These are phyloP conservation scores for Isabelozyma heimii DNA, from an alignment of 805 yeast genomes.

Conservation along the genomic window DNA sequence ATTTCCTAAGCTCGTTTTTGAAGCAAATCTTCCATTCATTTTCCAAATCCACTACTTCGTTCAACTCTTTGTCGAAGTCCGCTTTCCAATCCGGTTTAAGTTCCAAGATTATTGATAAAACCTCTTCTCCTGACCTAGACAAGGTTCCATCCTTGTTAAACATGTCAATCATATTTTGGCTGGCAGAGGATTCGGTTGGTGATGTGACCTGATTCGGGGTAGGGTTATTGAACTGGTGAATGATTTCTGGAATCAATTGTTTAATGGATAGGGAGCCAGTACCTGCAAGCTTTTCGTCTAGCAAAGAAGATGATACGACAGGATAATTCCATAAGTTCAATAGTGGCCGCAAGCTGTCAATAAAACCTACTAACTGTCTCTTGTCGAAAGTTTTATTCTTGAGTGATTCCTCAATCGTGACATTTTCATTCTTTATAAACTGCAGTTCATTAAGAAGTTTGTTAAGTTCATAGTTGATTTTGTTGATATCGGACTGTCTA, in stretches of 20 bases:
- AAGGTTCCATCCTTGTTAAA: conserved; percentile 33
- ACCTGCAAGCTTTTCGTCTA: not conserved
- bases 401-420: conserved; percentile 22
- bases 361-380: conserved; percentile 13
- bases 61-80: conserved; percentile 27
- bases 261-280: not conserved
- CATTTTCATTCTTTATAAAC: conserved; percentile 17
- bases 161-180: conserved; percentile 2
- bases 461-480: conserved; percentile 14
- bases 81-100: conserved; percentile 35
- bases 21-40: conserved; percentile 28
- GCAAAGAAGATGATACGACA: not conserved
- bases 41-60: conserved; percentile 19
- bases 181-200: conserved; percentile 19
- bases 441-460: conserved; percentile 12
- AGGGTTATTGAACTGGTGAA: not conserved
- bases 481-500: conserved; percentile 19
- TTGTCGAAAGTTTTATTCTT: conserved; percentile 19
- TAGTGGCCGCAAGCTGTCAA: conserved; percentile 19
- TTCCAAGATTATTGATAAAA: conserved; percentile 18
- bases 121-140: conserved; percentile 22
- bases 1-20: conserved; percentile 26
- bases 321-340: not conserved
- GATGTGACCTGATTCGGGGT: not conserved
- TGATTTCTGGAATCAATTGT: not conserved